Evolutionary conservation across 2,329 filamentous ascomycete genomes (phyloP), one percentile per base, ranked within the genome.

Genomic region (Aspergillus melleus): DNA sequence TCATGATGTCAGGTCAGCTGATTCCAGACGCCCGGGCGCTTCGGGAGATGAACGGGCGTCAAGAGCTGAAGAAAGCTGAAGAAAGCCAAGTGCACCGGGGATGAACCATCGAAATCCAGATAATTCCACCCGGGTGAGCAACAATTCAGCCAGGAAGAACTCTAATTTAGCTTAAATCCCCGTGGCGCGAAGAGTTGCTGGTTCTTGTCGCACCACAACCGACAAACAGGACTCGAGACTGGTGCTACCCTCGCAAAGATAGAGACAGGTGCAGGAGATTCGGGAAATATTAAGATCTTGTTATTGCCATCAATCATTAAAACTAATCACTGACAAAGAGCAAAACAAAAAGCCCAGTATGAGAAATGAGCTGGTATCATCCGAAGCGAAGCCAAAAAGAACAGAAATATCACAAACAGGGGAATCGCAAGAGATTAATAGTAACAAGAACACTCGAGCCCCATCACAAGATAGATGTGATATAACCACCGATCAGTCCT

Each of bases 331-430:
- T 63, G 61, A 61, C 59, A 64, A 67, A 56, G 62, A 60, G 59
- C 50, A 56, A 52, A 58, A 64, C 62, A 59, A 65, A 64, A 68
- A 68, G 69, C 71, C 68, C 66, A 68, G 62, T 63, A 67, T 66
- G 65, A 68, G 63, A 68, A 64, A 70, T 71, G 69, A 74, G 71
- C 69, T 74, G 74, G 74, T 76, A 76, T 76, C 74, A 75, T 72
- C 67, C 65, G 68, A 68, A 64, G 57, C 63, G 61, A 65, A 64
- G 65, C 57, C 36, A 42, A 42, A 42, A n/a, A 42, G 16, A 42
- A 42, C 14, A 42, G 3, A 46, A 58, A 61, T 49, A 57, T 62
- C 61, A 46, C 52, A 53, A 65, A 60, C 58, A 63, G 36, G 36
- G 36, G 61, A 39, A 47, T 26, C 54, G 57, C 50, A 60, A 65